Evolutionary conservation across 2,329 filamentous ascomycete genomes (phyloP).

Genomic region (Paraphaeosphaeria minitans): DNA sequence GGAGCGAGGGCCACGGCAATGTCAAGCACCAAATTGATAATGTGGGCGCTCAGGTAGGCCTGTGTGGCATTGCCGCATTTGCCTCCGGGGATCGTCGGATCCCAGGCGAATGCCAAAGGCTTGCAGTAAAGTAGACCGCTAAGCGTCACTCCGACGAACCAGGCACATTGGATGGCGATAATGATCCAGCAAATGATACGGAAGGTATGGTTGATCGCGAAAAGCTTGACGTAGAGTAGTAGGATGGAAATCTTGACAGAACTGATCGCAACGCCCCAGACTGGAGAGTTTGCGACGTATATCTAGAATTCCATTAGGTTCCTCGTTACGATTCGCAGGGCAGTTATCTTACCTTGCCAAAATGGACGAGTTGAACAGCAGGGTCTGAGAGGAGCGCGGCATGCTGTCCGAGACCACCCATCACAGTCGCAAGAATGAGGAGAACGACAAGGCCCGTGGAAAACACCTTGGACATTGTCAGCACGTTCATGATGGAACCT

Average conservation of each 20-base stretch:
- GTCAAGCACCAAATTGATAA: constrained; percentile 27
- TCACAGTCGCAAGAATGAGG: neutral
- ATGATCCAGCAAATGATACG: neutral
- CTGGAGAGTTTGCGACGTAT: neutral
- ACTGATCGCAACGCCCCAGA: neutral
- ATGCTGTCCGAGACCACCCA: neutral
- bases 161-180: neutral
- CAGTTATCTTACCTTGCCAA: neutral
- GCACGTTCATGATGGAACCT: neutral
- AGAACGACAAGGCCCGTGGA: neutral
- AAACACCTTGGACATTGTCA: neutral
- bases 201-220: neutral
- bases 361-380: neutral
- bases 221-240: neutral
- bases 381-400: neutral
- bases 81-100: neutral
- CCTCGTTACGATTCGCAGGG: no score
- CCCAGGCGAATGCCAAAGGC: neutral
- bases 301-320: neutral
- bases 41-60: constrained; percentile 17
- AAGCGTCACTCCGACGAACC: neutral
- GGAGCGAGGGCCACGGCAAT: constrained; percentile 21
- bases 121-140: neutral
- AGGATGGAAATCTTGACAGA: neutral
- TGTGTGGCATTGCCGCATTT: neutral